Base-by-base conservation (phyloP, 1,139 yeast species). In the Starmera stellimalicola region DNA sequence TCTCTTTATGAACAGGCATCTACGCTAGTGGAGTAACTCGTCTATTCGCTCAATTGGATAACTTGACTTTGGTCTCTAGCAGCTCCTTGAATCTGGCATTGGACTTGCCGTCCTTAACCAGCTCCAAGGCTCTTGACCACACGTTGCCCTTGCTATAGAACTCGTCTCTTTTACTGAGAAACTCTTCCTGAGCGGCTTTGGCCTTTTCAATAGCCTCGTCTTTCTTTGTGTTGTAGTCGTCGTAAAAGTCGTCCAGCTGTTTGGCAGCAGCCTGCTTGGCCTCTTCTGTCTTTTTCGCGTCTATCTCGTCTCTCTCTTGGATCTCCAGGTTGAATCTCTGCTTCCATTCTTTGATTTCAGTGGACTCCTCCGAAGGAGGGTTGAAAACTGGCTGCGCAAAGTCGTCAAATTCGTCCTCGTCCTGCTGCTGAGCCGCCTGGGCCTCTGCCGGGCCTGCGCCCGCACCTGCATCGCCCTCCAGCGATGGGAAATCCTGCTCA, bases 221-320 rank as follows among this genome's bases (percentile, higher is more conserved):
- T 60, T 78, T 83, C 63, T 91, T 91, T 52, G 70, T 66, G 61
- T 85, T 87, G 68, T 93, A 93, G 54, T 80, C 81, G 48, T 87
- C 95, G 60, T 93, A 93, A 60, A 91, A 91, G 46, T 84, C 95
- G 56, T 91, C 96, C 51, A 88, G 77, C 35, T 91, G 78, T 54
- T 77, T 75, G 51, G 77, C 74, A n/a, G 98, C 98, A 43, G 79
- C 78, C 32, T 73, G 69, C 37, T 80, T 69, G 39, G 85, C 70
- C 41, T 79, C 88, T 30, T 67, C 65, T 55, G 82, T 75, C 54
- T 76, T 83, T 45, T 72, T 65, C 15, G 64, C 64, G 47, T 83
- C 80, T 43, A 74, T 73, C 44, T 72, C 77, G 54, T 93, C 98
- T 55, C 95, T 75, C 52, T 84, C 76, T 37, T 70, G 68, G 43